Evolutionary conservation across 2,329 filamentous ascomycete genomes (phyloP).

Genomic region (Rhinocladiella mackenziei): DNA sequence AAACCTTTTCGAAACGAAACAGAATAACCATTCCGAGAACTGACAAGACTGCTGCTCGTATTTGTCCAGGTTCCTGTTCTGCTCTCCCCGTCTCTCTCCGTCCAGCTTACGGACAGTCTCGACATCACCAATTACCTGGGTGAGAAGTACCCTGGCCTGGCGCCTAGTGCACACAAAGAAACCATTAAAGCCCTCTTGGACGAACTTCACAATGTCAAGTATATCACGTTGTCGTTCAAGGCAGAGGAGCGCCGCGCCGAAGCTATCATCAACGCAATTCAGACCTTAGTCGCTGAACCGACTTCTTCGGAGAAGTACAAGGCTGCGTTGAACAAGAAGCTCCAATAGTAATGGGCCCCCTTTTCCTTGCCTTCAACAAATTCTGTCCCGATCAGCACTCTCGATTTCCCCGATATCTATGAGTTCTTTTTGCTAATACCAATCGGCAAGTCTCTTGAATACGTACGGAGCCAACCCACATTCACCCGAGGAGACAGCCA

Average conservation of each 20-base stretch:
- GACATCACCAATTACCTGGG: conserved; percentile 10
- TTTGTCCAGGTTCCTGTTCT: background rate
- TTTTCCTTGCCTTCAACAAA: no score
- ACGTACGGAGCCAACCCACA: background rate
- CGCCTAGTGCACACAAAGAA: conserved; percentile 1
- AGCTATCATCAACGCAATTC: conserved; percentile 6
- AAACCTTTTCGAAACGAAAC: no score
- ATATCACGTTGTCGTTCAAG: conserved; percentile 14
- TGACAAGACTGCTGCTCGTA: no score
- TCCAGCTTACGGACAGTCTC: conserved; percentile 10
- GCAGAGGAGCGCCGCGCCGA: conserved; percentile 10
- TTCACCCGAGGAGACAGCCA: background rate
- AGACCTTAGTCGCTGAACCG: background rate
- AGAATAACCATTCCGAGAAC: no score
- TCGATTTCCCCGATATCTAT: no score
- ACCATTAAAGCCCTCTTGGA: conserved; percentile 8
- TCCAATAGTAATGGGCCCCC: conserved; percentile 8
- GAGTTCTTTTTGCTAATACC: no score
- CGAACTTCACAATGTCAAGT: conserved; percentile 12
- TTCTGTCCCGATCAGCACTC: no score
- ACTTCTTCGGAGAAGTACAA: conserved; percentile 5
- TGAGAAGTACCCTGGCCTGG: conserved; percentile 6
- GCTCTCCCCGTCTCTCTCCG: background rate
- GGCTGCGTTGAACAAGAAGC: conserved; percentile 5
- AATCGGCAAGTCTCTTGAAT: background rate